phyloP scores from a whole-genome alignment of 257 asterid genomes.

The Scutellaria minor region DNA sequence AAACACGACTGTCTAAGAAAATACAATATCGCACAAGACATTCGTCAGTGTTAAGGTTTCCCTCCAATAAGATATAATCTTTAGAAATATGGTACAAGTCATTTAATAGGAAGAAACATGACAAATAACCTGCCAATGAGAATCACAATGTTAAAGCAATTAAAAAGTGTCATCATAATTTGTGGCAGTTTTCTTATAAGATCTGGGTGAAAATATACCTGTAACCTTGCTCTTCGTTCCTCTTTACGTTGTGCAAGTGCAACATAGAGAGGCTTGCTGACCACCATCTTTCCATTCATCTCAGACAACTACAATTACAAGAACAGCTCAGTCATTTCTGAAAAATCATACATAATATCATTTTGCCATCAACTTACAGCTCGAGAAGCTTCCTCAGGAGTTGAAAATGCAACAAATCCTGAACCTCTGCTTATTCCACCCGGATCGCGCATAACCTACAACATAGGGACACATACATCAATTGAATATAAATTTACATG shows the following conservation, averaged over 20 bases:
- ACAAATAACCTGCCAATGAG: neutral
- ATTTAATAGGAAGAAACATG: too few relatives aligned
- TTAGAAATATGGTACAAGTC: too few relatives aligned
- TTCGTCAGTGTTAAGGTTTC: too few relatives aligned
- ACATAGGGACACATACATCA: neutral
- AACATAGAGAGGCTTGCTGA: slow-evolving; percentile 69
- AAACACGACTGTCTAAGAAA: too few relatives aligned
- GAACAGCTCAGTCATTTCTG: neutral
- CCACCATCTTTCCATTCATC: slow-evolving; percentile 62
- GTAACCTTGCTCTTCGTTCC: slow-evolving; percentile 63
- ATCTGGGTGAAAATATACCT: slow-evolving; percentile 40
- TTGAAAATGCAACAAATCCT: slow-evolving; percentile 60
- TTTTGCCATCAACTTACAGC: slow-evolving; percentile 47
- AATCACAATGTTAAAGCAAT: neutral
- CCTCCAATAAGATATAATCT: too few relatives aligned
- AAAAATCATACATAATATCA: slow-evolving; percentile 3
- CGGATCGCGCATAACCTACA: slow-evolving; percentile 55
- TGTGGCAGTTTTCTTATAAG: neutral
- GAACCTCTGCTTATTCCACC: slow-evolving; percentile 58
- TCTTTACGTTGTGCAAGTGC: slow-evolving; percentile 71
- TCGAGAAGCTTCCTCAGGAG: slow-evolving; percentile 55
- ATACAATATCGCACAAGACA: too few relatives aligned
- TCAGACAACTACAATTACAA: slow-evolving; percentile 50
- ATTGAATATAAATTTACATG: too few relatives aligned
- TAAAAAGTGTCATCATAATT: neutral